phyloP scores from a whole-genome alignment of 352 stramenopile species.

The Pythium guiyangense region DNA sequence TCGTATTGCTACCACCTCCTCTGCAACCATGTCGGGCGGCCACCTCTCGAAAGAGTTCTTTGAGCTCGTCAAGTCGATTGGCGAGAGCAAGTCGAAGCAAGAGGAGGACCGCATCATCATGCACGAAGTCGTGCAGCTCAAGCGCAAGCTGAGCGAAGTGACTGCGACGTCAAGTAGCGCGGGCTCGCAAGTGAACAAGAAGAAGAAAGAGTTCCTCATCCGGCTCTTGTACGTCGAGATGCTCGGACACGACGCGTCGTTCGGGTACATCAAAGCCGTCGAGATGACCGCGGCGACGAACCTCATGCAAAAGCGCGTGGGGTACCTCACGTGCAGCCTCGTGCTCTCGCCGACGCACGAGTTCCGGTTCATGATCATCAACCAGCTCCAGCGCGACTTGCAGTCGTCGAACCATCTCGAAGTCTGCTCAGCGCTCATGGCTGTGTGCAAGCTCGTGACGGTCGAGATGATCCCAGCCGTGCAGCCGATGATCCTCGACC shows the following conservation, averaged over 20 bases:
- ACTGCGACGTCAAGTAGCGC: conserved; percentile 70
- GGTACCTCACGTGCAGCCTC: conserved; percentile 93
- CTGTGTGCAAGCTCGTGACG: conserved; percentile 95
- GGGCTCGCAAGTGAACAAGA: conserved; percentile 88
- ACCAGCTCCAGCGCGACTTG: conserved; percentile 97
- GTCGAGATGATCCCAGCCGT: conserved; percentile 98
- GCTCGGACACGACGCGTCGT: conserved; percentile 99
- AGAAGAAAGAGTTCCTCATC: conserved; percentile 99
- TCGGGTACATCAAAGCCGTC: conserved; percentile 98
- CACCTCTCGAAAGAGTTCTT: conserved; percentile 98
- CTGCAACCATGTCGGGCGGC: conserved; percentile 68
- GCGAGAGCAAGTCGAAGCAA: conserved; percentile 99
- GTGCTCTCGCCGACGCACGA: conserved; percentile 98
- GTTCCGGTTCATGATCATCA: conserved; percentile 99
- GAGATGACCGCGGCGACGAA: conserved; percentile 97
- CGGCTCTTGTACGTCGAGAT: conserved; percentile 99
- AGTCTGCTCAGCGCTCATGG: conserved; percentile 94
- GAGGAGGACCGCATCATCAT: conserved; percentile 99
- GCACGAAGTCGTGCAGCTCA: conserved; percentile 94
- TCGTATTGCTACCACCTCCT: background rate
- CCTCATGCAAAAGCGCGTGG: conserved; percentile 98
- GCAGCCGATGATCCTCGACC: conserved; percentile 92
- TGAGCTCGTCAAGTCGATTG: conserved; percentile 99
- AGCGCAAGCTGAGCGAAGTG: conserved; percentile 93
- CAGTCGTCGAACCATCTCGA: conserved; percentile 92